Base-by-base conservation (phyloP, 352 stramenopile genomes). In the Phytophthora europaea region DNA sequence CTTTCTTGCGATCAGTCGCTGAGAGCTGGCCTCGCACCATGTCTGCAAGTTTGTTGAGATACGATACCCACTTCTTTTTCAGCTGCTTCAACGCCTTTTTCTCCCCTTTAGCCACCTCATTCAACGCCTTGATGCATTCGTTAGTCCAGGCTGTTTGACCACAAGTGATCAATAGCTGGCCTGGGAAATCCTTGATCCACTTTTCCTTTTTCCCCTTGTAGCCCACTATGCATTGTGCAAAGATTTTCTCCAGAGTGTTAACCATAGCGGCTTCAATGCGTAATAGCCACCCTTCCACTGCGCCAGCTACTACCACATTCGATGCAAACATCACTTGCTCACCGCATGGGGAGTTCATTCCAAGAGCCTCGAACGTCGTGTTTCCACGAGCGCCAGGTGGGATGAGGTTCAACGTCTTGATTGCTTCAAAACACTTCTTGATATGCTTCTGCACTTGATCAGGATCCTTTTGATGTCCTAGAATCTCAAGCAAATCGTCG, bases 181-280 rank as follows among this genome's bases (percentile, higher is more conserved):
- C 95, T 5, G 95, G 91, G 54, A 95, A 98, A 63, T 98, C 94
- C 56, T 97, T 98, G 55, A 98, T 95, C 95, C 95, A 98, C 60
- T 98, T 98, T 59, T 98, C 95, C 70, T 99, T 99, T 72, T 98
- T 98, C 13, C 89, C 91, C 47, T 95, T 96, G 69, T 97, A 96
- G 3, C 84, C 90, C 22, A 96, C 70, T 20, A 98, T 80, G 45
- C 91, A 97, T 43, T 92, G 85, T 9, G 80, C 87, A 36, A 94
- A 95, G 12, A 96, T 84, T 64, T 97, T 97, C 53, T 97, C 85
- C 13, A 98, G 69, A 7, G 85, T 94, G 38, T 81, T 86, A 9
- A 95, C 72, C 93, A 98, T 98, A 0, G 90, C 88, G 1, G 85
- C 80, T 40, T 98, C 91, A 8, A 98, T 83, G 6, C 88, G 79